Base-by-base conservation (phyloP, 1,139 yeast genomes). In the Yamadazyma dendronema region DNA sequence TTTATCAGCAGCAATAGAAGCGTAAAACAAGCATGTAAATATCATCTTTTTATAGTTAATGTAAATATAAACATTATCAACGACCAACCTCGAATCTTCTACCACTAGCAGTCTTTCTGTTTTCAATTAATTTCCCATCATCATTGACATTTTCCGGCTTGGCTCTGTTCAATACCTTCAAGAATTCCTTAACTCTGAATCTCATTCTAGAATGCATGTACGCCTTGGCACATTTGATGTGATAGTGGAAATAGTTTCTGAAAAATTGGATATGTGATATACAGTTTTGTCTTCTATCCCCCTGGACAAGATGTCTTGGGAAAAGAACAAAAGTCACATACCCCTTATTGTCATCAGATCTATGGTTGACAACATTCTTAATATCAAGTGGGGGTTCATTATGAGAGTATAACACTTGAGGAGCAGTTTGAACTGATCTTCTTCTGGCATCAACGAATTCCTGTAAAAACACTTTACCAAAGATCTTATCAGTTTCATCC, bases 131-230 rank as follows among this genome's bases (percentile, higher is more conserved):
- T 47, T 76, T 74, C 19, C 75, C 71, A 31, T 77, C 88, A 44
- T 79, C 86, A 49, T 85, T 94, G 17, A 80, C 81, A 46, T 80
- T 86, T 55, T 92, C 99, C 17, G 97, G 95, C 65, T 90, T 89
- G 30, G 98, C 98, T 57, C 99, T 79, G 71, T 94, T 92, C 67
- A 92, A 79, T 32, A 94, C 92, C 74, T 92, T 92, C 58, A 90
- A 78, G 69, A 90, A 92, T 55, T 94, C 95, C 51, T 84, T 81
- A 29, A 92, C 97, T 53, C 98, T 79, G 65, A 74, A 87, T 65
- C 99, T 81, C 98, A 92, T 92, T 73, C 99, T 81, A 40, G 96
- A 88, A 65, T 92, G 99, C 85, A 92, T 83, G 68, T 87, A 94
- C 28, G 98, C 97, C 73, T 92, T 92, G 44, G 96, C 89, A 62